A percentile compares a stretch with the other conserved stretches of the same genome.
These are phyloP conservation scores for Diplotaxis tenuifolia DNA, from an alignment of 345 rosid species.

Conservation along the genomic window DNA sequence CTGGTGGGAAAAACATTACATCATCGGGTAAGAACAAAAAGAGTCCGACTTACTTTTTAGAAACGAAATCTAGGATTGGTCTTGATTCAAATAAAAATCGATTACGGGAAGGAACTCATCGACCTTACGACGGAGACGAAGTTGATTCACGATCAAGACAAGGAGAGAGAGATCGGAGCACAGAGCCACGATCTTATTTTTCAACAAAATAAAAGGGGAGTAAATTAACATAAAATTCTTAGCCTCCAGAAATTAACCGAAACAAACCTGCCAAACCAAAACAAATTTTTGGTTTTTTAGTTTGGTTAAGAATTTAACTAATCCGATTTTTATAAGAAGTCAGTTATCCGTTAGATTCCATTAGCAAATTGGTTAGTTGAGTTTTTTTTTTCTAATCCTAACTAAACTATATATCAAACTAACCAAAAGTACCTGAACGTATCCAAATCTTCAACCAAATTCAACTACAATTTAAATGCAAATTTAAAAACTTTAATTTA, in stretches of 20 bases:
- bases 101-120: constrained; percentile 2
- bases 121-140: constrained; percentile 4
- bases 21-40: background rate
- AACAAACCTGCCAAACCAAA: background rate
- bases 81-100: background rate
- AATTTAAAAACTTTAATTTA: background rate
- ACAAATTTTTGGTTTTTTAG: background rate
- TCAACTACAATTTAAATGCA: background rate
- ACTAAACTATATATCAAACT: too few species aligned
- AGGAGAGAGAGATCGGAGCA: constrained; percentile 21
- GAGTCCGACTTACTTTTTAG: constrained; percentile 10
- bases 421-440: too few species aligned
- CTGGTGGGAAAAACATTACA: background rate
- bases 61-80: background rate
- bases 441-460: background rate
- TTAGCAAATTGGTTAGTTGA: background rate
- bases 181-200: constrained; percentile 21
- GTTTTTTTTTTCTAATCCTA: too few species aligned
- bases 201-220: too few species aligned
- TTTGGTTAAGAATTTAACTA: background rate
- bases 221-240: background rate
- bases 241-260: background rate
- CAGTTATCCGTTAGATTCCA: background rate
- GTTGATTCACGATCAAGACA: background rate
- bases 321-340: background rate